Evolutionary conservation across 331 rosid genomes (phyloP), one percentile per base, ranked within the genome.

Genomic region (Acacia concinna): DNA sequence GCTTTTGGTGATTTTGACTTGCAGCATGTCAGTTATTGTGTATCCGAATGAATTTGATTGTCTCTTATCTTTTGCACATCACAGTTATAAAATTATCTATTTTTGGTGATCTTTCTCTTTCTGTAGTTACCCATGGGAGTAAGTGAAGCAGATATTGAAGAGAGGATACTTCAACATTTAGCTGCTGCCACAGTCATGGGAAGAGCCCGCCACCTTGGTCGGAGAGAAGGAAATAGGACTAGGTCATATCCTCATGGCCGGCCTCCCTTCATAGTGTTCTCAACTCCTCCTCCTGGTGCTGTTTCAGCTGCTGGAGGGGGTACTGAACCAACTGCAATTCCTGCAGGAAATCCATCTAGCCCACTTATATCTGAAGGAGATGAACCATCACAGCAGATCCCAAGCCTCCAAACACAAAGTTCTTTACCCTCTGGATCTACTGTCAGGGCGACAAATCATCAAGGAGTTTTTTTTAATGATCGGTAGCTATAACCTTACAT

Each of bases 161-260:
- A 93, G 68, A 79, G 86, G 66, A 85, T 96, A 65, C 85, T 96
- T 79, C 99, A 93, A 86, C 97, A 90, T 83, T 83, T 96, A 86
- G 94, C 99, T 28, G 90, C 97, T 52, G 93, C 97, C n/a, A 96
- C 99, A 67, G 93, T 96, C 13, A 81, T 89, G 88, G 89, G 97
- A 60, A 91, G 98, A 89, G 78, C 90, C 6, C 90, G 62, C 68
- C 94, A 87, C 47, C 78, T 79, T 59, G 91, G 90, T 73, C 74
- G 84, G 78, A 93, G 94, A 83, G 97, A 90, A 78, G 84, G 87
- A 52, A 92, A 74, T 32, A 78, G 87, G 71, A 79, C 78, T 78
- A 84, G 86, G 41, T 68, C 93, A 68, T 79, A 91, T 73, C 74
- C 86, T 79, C 90, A 80, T 41, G 94, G 90, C 76, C 96, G 81